Evolutionary conservation across 495 filamentous ascomycete genomes (phyloP).

Genomic region (Tuber aestivum): DNA sequence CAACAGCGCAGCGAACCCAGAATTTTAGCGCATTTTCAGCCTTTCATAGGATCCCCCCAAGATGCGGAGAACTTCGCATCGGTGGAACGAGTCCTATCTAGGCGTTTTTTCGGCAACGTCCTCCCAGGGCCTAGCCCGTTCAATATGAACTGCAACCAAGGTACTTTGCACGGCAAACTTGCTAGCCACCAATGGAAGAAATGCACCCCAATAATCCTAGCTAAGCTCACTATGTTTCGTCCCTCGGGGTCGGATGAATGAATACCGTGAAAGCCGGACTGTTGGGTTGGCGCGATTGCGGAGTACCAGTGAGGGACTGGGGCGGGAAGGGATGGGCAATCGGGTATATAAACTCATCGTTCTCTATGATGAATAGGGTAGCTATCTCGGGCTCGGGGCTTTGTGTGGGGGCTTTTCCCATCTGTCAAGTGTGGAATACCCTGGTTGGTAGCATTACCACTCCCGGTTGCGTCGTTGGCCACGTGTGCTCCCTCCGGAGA

Average conservation of each 20-base stretch:
- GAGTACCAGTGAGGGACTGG: background rate
- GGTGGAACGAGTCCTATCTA: background rate
- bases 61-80: background rate
- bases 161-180: background rate
- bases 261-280: constrained; percentile 14
- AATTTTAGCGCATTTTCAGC: background rate
- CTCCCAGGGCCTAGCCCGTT: background rate
- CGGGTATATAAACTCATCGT: constrained; percentile 15
- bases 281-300: constrained; percentile 5
- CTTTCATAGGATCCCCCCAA: background rate
- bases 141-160: background rate
- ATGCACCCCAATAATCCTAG: background rate
- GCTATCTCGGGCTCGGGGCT: background rate
- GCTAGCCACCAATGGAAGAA: background rate
- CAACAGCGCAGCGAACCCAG: background rate
- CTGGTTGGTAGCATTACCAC: background rate
- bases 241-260: constrained; percentile 20
- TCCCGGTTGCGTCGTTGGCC: background rate
- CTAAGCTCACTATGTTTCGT: background rate
- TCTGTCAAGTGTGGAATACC: background rate
- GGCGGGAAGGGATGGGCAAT: background rate
- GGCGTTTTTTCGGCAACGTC: background rate
- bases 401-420: background rate
- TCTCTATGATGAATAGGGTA: background rate
- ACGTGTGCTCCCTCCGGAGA: background rate